Evolutionary conservation across 768 basidiomycete genomes (phyloP), one percentile per base, ranked within the genome.

Genomic region (Pleurotus eryngii): DNA sequence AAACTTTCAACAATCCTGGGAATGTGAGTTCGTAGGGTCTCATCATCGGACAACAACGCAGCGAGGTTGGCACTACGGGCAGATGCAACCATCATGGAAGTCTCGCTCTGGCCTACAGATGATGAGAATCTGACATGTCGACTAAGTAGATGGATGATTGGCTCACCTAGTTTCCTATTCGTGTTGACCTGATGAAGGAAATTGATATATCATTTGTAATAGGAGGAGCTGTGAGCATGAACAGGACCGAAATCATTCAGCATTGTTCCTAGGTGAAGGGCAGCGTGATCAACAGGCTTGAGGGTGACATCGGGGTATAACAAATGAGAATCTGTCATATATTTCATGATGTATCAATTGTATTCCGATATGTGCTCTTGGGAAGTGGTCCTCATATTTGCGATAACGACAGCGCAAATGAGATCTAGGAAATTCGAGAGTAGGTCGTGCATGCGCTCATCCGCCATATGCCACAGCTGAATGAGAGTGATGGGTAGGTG

Each of bases 161-260:
- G 30, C 57, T 45, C 18, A 64, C 70, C 67, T 22, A 55, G 8
- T 30, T 60, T 64, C 2, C 53, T 47, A 50, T 74, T 70, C 2
- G 64, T 67, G 17, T 66, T 64, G 14, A 63, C 26, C 2, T 56
- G 46, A 42, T 68, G 68, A 3, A 72, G 51, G 3, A 63, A 49
- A 11, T 59, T 51, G 47, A 70, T 73, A 30, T 67, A 68, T 17
- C 67, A 59, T 51, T 76, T 65, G 47, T 69, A 74, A 11, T 66
- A 64, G 38, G 63, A 63, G 4, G 63, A 61, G 57, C 67, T 59
- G 49, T 65, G 68, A 24, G 64, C 59, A 61, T 70, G 71, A 9
- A 51, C 56, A 0, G 67, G 71, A 12, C 71, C 68, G 57, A 70
- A 65, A 0, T 54, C 14, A 1, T 56, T 37, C 35, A 65, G 42